Base-by-base conservation (phyloP, 2,329 filamentous ascomycete species). In the Hypoxylon sp. region DNA sequence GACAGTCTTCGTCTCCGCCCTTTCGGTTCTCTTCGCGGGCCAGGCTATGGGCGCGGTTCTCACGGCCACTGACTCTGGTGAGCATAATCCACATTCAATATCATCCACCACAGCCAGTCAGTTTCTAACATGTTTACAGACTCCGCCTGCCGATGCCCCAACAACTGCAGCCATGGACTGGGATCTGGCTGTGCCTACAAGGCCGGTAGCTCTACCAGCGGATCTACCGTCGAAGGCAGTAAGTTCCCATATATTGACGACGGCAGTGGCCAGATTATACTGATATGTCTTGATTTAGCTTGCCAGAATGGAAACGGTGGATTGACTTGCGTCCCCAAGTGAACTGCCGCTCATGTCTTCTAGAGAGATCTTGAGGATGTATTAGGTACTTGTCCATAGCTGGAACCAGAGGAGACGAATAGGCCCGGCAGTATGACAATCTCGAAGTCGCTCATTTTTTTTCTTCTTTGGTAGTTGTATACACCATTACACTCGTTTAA, bases 131-230 rank as follows among this genome's bases (percentile, higher is more conserved):
- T 13, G n/a, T 27, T 24, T 33, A 13, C 27, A 56, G 53, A 40
- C 20, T n/a, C 47, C 17, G 53, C 53, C 21, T 56, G 53, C 38
- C 50, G 50, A 47, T 56, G 53, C 47, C 53, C 53, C 18, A 56
- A 50, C 18, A 56, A 56, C 53, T 56, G 53, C 53, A 41, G 24
- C 15, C 41, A 56, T 41, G 3, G 10, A 1, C 11, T 5, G 11
- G 47, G 47, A 20, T 47, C 47, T 13, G 27, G 31, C 26, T 56
- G 53, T 47, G 40, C 45, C 24, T 56, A 56, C 47, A 9, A 15
- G 6, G 45, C 45, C 4, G 46, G 45, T 31, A 23, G 18, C 35
- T 48, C 52, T 13, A 40, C 33, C 21, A 21, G 24, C 13, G 48
- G 38, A 20, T 37, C 45, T 11, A 38, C 37, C 21, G 20, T 53